Conservation (phyloP, 2,329 filamentous ascomycete genomes). For the Endoconidiophora laricicola region DNA sequence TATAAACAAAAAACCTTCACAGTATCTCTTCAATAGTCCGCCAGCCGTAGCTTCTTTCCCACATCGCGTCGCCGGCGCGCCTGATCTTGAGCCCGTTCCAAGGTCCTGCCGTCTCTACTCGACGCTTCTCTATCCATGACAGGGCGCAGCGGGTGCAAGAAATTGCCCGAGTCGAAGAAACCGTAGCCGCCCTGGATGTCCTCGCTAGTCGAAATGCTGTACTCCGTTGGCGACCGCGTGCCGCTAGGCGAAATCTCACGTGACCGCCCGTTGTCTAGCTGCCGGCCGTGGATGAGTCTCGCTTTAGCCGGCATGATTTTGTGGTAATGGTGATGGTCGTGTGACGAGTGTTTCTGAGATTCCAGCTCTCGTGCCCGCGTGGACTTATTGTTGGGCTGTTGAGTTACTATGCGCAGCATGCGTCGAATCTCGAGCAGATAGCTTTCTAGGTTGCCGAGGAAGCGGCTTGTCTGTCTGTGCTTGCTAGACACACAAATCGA, state of each 20-base stretch:
- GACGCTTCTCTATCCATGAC: conserved; percentile 40
- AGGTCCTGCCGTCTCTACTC: conserved; percentile 36
- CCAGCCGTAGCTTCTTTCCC: conserved; percentile 55
- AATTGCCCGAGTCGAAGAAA: conserved; percentile 94
- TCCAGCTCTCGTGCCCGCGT: conserved; percentile 39
- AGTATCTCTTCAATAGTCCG: conserved; percentile 39
- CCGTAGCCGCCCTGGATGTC: conserved; percentile 86
- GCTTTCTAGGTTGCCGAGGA: conserved; percentile 74
- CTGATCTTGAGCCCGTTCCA: conserved; percentile 42
- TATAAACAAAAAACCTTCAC: not conserved
- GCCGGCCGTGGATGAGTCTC: conserved; percentile 38
- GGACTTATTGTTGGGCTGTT: conserved; percentile 26
- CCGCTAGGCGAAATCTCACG: conserved; percentile 27
- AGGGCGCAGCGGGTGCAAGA: conserved; percentile 54
- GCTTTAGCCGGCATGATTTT: conserved; percentile 30
- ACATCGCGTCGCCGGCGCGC: conserved; percentile 46
- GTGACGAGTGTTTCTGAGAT: not conserved
- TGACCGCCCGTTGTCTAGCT: conserved; percentile 33
- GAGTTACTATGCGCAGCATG: conserved; percentile 52
- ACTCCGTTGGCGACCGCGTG: conserved; percentile 43
- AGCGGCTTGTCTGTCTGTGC: conserved; percentile 81
- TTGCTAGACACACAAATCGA: conserved; percentile 87
- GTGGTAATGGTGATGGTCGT: not conserved
- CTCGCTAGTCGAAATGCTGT: conserved; percentile 58
- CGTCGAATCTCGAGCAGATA: conserved; percentile 86